Conservation (phyloP, 192 early-diverging fungal genomes). For the Coemansia sp. region DNA sequence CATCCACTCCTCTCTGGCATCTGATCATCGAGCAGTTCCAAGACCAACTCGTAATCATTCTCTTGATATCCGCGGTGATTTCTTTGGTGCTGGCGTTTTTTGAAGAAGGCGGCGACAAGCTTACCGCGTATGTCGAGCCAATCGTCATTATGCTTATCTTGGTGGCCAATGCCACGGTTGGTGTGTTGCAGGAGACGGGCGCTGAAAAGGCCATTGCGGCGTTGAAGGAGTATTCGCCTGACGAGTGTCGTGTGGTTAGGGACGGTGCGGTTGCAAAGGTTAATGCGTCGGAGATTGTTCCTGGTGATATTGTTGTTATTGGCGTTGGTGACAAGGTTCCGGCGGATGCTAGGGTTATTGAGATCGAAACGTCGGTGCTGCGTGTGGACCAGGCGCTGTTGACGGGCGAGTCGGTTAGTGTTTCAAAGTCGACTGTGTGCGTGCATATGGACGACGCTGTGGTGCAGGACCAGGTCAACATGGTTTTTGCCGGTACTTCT, state of each 20-base stretch:
- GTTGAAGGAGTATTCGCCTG: conserved; percentile 92
- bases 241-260: conserved; percentile 88
- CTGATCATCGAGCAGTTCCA: conserved; percentile 97
- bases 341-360: conserved; percentile 86
- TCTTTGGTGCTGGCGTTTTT: conserved; percentile 92
- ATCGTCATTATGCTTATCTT: conserved; percentile 97
- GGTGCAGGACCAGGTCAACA: conserved; percentile 96
- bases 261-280: conserved; percentile 64
- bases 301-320: conserved; percentile 94
- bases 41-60: conserved; percentile 97
- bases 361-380: conserved; percentile 82
- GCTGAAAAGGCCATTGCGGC: conserved; percentile 99
- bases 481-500: conserved; percentile 96
- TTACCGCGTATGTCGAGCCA: conserved; percentile 96
- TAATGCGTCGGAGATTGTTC: conserved; percentile 78
- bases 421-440: conserved; percentile 69
- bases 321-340: conserved; percentile 95
- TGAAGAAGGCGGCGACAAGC: conserved; percentile 69
- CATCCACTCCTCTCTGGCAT: conserved; percentile 86
- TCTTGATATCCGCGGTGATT: conserved; percentile 84
- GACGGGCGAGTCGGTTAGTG: conserved; percentile 93
- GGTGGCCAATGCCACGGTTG: conserved; percentile 96
- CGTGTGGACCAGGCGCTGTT: conserved; percentile 92
- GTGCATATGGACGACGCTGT: conserved; percentile 65
- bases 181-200: conserved; percentile 93